Base-by-base conservation (phyloP, 2,329 filamentous ascomycete genomes). In the Alternaria arborescens region DNA sequence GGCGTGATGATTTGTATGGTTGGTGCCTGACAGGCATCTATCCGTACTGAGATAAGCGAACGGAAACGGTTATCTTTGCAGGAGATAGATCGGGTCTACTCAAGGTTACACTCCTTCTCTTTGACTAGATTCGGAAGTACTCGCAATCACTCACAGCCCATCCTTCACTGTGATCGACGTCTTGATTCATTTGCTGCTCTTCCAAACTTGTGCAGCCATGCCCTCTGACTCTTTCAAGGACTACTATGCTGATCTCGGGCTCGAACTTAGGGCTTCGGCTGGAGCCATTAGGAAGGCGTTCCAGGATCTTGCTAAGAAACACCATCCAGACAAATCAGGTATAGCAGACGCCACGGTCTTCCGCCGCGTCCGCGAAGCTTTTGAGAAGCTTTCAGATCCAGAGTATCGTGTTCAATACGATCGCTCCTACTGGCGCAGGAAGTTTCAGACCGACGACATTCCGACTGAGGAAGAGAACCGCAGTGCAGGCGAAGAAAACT, bases 291-390 rank as follows among this genome's bases (percentile, higher is more conserved):
- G 97, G 78, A 96, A 96, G 79, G 93, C 94, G 3, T 98, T 97
- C 82, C 97, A 97, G 77, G 91, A 92, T 48, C 84, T 97, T 58
- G 94, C 94, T 18, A 97, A 97, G 81, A 97, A 97, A 74, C 97
- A 88, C 75, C 94, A 98, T 74, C 94, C 94, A 8, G 94, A 98
- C 78, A 97, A 94, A 51, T 97, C 97, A 83, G 97, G 97, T 79
- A 20, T 11, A 7, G 24, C 20, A 14, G 64, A 68, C 24, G 18
- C 59, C 14, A 41, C 51, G 16, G 40, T 43, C 5, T 71, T 70
- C 41, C 61, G 61, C 4, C 48, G 55, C 11, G 58, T 18, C 6
- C 66, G 58, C 1, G 66, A 70, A 41, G 67, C 69, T 1, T 70
- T 61, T 34, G 58, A 65, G 11, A 60, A 59, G 18, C 60, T 70